A percentile compares a stretch with the other conserved stretches of the same genome.
These are phyloP conservation scores for Mycena leptocephala DNA, from an alignment of 768 basidiomycete species.

Conservation along the genomic window DNA sequence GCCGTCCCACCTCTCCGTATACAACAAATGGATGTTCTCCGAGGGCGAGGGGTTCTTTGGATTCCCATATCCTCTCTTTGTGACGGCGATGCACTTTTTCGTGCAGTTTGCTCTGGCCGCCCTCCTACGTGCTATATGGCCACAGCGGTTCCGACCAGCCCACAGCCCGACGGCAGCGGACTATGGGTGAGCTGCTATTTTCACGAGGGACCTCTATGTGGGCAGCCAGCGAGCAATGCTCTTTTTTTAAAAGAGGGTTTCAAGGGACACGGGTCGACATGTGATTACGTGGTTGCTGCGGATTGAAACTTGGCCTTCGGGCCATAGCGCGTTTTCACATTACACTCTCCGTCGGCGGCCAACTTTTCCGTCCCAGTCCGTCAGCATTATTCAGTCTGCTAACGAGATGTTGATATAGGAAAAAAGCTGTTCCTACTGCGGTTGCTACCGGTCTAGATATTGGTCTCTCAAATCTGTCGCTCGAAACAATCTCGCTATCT, in stretches of 20 bases:
- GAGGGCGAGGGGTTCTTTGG: slow-evolving; percentile 83
- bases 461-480: slow-evolving; percentile 93
- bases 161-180: slow-evolving; percentile 75
- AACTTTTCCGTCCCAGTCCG: not conserved
- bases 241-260: too few species aligned
- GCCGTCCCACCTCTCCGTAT: slow-evolving; percentile 90
- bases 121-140: slow-evolving; percentile 75
- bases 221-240: too few species aligned
- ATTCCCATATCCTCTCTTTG: slow-evolving; percentile 96
- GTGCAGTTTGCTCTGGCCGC: slow-evolving; percentile 89
- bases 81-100: slow-evolving; percentile 94
- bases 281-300: too few species aligned
- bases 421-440: slow-evolving; percentile 89
- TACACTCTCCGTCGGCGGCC: slow-evolving; percentile 8
- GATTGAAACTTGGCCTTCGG: not conserved
- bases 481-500: slow-evolving; percentile 93
- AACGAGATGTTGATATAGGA: slow-evolving; percentile 59
- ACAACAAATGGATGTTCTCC: slow-evolving; percentile 99
- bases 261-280: not conserved
- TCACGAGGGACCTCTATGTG: too few species aligned
- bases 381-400: slow-evolving; percentile 19
- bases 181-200: slow-evolving; percentile 79
- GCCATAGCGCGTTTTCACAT: not conserved
- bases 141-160: slow-evolving; percentile 77
- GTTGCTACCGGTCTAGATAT: slow-evolving; percentile 93